Conservation (phyloP, 768 basidiomycete species). For the Clavaria fumosa region DNA sequence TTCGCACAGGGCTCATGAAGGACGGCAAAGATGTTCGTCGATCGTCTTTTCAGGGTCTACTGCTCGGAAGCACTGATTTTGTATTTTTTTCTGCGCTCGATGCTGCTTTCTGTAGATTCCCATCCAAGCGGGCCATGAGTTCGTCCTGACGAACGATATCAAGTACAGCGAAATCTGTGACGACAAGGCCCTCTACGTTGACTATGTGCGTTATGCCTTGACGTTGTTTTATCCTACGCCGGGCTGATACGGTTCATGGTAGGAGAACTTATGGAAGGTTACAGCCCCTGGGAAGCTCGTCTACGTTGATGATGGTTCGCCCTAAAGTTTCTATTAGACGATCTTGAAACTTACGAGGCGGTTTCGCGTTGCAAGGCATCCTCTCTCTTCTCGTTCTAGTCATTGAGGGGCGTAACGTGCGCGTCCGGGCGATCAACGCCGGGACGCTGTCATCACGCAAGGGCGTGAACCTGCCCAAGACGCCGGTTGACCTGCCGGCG, state of each 20-base stretch:
- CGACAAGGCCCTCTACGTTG: slow-evolving; percentile 77
- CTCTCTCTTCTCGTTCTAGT: slow-evolving; percentile 85
- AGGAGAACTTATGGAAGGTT: slow-evolving; percentile 90
- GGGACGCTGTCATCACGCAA: slow-evolving; percentile 91
- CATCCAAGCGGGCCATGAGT: slow-evolving; percentile 86
- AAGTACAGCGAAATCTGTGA: slow-evolving; percentile 68
- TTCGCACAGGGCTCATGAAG: slow-evolving; percentile 89
- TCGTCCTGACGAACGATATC: slow-evolving; percentile 74
- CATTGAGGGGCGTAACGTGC: slow-evolving; percentile 68
- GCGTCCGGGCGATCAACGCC: slow-evolving; percentile 79
- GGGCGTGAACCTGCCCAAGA: slow-evolving; percentile 98
- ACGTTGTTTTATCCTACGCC: slow-evolving; percentile 3
- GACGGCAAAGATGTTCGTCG: slow-evolving; percentile 68
- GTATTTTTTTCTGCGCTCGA: slow-evolving; percentile 5
- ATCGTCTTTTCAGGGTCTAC: neutral
- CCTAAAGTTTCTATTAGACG: slow-evolving; percentile 3
- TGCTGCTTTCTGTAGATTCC: slow-evolving; percentile 36
- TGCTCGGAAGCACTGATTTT: neutral
- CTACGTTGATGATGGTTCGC: slow-evolving; percentile 90
- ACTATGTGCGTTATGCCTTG: slow-evolving; percentile 58
- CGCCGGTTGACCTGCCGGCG: slow-evolving; percentile 91
- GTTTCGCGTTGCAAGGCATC: slow-evolving; percentile 32
- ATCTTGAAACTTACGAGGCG: neutral
- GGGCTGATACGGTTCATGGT: slow-evolving; percentile 1
- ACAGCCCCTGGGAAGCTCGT: slow-evolving; percentile 95